Evolutionary conservation across 305 asterid genomes (phyloP).

Genomic region (Solanum hybrid): DNA sequence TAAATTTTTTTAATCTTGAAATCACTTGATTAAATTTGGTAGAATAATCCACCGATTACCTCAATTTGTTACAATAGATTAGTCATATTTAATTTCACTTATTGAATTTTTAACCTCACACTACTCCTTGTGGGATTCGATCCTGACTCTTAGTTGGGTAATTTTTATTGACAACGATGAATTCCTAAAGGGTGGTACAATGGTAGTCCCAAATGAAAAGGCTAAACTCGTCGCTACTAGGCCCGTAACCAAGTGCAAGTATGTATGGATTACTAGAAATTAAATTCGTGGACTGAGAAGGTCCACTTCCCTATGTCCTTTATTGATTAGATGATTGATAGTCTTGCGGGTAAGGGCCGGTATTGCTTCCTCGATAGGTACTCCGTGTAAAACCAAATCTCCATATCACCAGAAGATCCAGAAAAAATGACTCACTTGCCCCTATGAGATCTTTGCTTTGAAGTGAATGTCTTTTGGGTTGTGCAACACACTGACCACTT

Average conservation of each 20-base stretch:
- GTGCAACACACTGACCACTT: not conserved
- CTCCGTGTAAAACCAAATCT: not conserved
- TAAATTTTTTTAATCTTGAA: no score
- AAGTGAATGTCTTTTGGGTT: not conserved
- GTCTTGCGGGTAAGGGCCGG: not conserved
- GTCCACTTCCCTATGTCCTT: not conserved
- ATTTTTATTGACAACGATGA: not conserved
- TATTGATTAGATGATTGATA: not conserved
- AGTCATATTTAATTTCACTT: no score
- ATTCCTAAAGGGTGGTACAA: not conserved
- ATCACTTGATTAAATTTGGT: no score
- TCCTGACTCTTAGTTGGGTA: no score
- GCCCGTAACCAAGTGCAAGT: not conserved
- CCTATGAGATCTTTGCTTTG: not conserved
- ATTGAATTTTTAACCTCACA: no score
- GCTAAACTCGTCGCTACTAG: not conserved
- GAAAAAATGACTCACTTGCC: not conserved
- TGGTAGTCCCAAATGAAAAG: not conserved
- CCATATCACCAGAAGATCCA: not conserved
- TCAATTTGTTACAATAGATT: no score
- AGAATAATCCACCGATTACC: no score
- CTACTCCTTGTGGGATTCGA: no score
- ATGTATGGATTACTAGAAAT: not conserved
- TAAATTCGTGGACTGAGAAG: not conserved
- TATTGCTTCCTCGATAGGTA: not conserved